Evolutionary conservation across 306 rosid genomes (phyloP).

Genomic region (Carpinus fangiana): DNA sequence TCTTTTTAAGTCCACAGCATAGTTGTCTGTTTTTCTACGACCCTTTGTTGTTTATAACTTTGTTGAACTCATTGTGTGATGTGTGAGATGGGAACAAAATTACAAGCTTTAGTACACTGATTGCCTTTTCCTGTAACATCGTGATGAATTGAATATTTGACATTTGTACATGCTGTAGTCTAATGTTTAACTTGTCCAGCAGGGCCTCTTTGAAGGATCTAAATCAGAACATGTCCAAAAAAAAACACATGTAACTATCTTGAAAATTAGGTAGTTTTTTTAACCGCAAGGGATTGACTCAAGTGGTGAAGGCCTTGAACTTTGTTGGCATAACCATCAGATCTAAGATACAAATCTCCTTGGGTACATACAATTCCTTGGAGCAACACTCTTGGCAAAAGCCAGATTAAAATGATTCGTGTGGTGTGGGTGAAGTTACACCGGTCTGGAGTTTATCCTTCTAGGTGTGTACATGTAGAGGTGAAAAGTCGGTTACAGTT

Average conservation of each 20-base stretch:
- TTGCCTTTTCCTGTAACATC: not conserved
- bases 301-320: too few species aligned
- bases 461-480: too few species aligned
- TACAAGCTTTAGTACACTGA: not conserved
- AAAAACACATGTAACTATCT: not conserved
- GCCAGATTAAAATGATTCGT: too few species aligned
- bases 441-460: too few species aligned
- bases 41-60: not conserved
- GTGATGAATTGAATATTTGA: not conserved
- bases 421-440: too few species aligned
- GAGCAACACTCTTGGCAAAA: too few species aligned
- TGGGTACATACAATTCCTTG: too few species aligned
- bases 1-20: not conserved
- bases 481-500: too few species aligned
- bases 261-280: too few species aligned
- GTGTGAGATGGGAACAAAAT: constrained; percentile 5
- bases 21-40: constrained; percentile 11
- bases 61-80: not conserved
- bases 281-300: too few species aligned
- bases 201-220: not conserved
- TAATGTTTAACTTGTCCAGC: not conserved
- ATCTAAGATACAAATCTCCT: too few species aligned
- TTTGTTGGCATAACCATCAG: too few species aligned
- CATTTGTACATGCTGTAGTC: not conserved
- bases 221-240: not conserved